Conservation (phyloP, 441 rosid genomes). For the Bruguiera hainesii region DNA sequence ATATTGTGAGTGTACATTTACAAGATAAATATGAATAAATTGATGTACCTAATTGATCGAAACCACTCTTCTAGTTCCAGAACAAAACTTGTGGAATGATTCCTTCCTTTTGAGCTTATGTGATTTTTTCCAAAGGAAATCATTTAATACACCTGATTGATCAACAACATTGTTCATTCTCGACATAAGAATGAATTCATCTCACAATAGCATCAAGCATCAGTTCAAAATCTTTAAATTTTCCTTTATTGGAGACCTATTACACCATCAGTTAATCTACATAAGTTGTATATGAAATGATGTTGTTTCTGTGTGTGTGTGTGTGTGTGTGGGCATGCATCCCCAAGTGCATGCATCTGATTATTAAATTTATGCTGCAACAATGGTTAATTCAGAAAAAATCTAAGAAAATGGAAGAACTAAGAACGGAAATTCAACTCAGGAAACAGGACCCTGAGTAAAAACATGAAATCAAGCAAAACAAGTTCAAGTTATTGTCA, state of each 20-base stretch:
- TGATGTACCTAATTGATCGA: conserved; percentile 28
- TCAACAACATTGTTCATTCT: no score
- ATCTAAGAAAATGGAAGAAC: not conserved
- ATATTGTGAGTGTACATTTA: conserved; percentile 42
- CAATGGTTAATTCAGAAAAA: not conserved
- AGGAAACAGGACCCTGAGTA: not conserved
- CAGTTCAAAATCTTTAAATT: no score
- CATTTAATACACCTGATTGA: conserved; percentile 8
- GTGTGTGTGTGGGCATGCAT: not conserved
- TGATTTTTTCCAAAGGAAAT: conserved; percentile 21
- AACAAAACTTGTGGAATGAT: conserved; percentile 14
- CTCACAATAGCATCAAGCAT: no score
- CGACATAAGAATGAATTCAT: no score
- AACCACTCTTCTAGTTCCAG: conserved; percentile 18
- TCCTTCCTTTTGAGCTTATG: conserved; percentile 20
- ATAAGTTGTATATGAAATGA: no score
- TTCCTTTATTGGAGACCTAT: no score
- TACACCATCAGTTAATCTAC: no score
- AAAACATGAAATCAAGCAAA: not conserved
- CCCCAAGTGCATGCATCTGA: no score
- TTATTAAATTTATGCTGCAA: no score
- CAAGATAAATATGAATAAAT: conserved; percentile 21
- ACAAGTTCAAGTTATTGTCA: conserved; percentile 7
- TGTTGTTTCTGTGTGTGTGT: not conserved
- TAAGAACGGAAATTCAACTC: not conserved